Evolutionary conservation across 306 rosid species (phyloP).

Genomic region (Canavalia ensiformis): DNA sequence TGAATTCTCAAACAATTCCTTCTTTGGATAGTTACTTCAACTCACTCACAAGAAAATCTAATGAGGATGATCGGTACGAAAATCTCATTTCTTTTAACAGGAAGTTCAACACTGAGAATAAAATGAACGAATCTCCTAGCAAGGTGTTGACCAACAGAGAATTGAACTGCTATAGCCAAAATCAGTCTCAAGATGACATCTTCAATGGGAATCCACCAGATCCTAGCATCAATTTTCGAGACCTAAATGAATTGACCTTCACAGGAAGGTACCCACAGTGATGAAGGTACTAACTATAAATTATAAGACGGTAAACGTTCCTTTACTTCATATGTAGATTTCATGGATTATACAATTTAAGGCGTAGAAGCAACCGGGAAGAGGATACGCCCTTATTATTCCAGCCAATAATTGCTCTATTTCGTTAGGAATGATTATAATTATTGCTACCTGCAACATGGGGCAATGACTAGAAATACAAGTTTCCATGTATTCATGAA

Average conservation of each 20-base stretch:
- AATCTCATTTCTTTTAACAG: constrained; percentile 49
- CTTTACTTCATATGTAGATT: constrained; percentile 39
- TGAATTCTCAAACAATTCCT: constrained; percentile 54
- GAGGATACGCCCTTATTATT: constrained; percentile 21
- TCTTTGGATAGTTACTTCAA: constrained; percentile 53
- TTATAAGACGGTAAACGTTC: neutral
- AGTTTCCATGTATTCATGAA: constrained; percentile 35
- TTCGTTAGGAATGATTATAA: constrained; percentile 36
- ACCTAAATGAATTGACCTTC: constrained; percentile 52
- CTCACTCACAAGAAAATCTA: constrained; percentile 47
- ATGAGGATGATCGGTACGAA: constrained; percentile 53
- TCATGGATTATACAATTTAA: constrained; percentile 30
- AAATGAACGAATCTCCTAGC: constrained; percentile 39
- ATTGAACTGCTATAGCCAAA: constrained; percentile 47
- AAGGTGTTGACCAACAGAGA: constrained; percentile 41
- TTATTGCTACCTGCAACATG: constrained; percentile 29
- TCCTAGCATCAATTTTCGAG: constrained; percentile 54
- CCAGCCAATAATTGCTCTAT: constrained; percentile 16
- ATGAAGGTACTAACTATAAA: constrained; percentile 33
- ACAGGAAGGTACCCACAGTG: constrained; percentile 43
- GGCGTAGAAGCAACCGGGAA: neutral
- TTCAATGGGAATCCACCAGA: constrained; percentile 43
- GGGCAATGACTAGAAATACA: constrained; percentile 32
- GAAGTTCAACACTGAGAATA: constrained; percentile 44
- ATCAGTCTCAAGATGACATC: constrained; percentile 51